Evolutionary conservation across 148 eudicot genomes (phyloP), one percentile per base, ranked within the genome.

Genomic region (Fallopia convolvulus): DNA sequence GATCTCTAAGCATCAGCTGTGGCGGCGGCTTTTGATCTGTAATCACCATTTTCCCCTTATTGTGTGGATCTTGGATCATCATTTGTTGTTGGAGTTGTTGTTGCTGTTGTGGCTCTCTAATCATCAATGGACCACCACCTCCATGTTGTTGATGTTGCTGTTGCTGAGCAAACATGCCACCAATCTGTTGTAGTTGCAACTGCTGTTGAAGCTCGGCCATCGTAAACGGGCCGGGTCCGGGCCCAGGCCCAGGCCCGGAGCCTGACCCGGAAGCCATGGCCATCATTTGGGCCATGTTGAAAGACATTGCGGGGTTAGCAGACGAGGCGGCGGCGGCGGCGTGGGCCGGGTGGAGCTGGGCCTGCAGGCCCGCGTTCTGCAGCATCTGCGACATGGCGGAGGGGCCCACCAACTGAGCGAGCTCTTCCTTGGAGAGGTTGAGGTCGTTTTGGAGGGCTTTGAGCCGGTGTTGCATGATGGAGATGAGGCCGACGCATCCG

Each of bases 401-500:
- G 0, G 91, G 92, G 0, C 93, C 95, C 12, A 89, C 86, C 36
- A 88, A 85, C 12, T 75, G 77, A 2, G 95, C 85, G 10, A 93
- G 79, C 73, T 93, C 95, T 10, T 89, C 82, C 47, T 91, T 93
- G 8, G 93, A 91, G 6, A 50, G 75, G 30, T 77, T 72, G 0
- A 93, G 76, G 32, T 87, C 88, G 17, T 39, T 40, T 66, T 89
- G 93, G 36, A 89, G 82, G 60, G 87, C 87, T 77, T 87, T 88
- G n/a, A 93, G 85, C 53, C 58, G 74, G 41, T 93, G 93, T 39
- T 93, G 97, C 40, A 93, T 83, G 33, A 89, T 26, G 4, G 93
- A 89, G 10, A 93, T 91, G 6, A 88, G 79, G 9, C 97, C 97
- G 0, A 93, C 97, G 55, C 97, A 93, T 0, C 97, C 97, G 13